A percentile compares a stretch with the other conserved stretches of the same genome.
Conservation (phyloP, 2,329 filamentous ascomycete species). For the Fonsecaea pugnacius region DNA sequence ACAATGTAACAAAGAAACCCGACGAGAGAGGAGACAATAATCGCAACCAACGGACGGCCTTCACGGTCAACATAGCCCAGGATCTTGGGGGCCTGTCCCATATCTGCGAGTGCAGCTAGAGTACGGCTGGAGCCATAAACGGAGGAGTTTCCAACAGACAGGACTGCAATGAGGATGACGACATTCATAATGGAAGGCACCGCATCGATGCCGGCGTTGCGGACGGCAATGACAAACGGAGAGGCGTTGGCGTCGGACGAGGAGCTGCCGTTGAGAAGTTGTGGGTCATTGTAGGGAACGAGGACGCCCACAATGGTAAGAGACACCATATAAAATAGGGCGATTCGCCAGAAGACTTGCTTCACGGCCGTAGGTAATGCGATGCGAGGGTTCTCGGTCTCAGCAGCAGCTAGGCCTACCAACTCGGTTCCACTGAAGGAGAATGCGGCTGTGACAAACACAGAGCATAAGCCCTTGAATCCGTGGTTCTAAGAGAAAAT, state of each 20-base stretch:
- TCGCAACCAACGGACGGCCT: conserved; percentile 77
- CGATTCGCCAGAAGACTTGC: conserved; percentile 91
- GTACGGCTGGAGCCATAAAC: conserved; percentile 92
- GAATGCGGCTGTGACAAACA: conserved; percentile 68
- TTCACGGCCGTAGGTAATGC: conserved; percentile 85
- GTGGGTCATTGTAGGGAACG: conserved; percentile 71
- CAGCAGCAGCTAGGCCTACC: conserved; percentile 64
- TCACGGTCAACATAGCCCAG: conserved; percentile 81
- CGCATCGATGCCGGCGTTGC: conserved; percentile 77
- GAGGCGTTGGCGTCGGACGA: conserved; percentile 74
- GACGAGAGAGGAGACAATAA: conserved; percentile 67
- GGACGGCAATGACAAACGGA: conserved; percentile 91
- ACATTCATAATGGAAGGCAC: conserved; percentile 90
- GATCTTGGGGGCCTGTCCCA: conserved; percentile 77
- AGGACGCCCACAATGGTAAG: conserved; percentile 80
- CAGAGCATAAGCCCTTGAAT: conserved; percentile 67
- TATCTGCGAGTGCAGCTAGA: conserved; percentile 84
- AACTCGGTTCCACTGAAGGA: conserved; percentile 67
- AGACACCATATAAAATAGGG: conserved; percentile 85
- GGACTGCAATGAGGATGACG: conserved; percentile 88
- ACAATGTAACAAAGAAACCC: conserved; percentile 80
- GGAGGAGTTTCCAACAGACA: conserved; percentile 89
- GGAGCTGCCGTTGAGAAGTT: conserved; percentile 63
- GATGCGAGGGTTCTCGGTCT: conserved; percentile 64
- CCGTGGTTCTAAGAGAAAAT: conserved; percentile 68